phyloP scores from a whole-genome alignment of 768 basidiomycete genomes.

The Tricholoma matsutake region DNA sequence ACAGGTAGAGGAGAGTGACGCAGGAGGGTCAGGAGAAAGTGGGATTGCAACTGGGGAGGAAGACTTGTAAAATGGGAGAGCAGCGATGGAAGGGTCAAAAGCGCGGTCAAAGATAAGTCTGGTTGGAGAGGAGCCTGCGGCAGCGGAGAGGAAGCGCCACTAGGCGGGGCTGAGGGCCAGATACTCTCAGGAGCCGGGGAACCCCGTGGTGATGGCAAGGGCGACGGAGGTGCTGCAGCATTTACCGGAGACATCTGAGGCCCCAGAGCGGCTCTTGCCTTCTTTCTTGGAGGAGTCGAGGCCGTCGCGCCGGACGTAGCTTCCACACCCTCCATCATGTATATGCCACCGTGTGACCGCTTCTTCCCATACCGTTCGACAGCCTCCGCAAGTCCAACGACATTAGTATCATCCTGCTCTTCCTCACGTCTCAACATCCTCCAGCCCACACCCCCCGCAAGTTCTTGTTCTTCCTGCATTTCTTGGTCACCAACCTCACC shows the following conservation, averaged over 20 bases:
- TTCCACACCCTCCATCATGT: slow-evolving; percentile 50
- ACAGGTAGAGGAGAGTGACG: slow-evolving; percentile 91
- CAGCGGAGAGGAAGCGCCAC: slow-evolving; percentile 68
- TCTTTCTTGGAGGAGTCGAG: slow-evolving; percentile 70
- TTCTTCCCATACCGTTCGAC: slow-evolving; percentile 88
- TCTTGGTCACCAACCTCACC: slow-evolving; percentile 60
- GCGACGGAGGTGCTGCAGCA: slow-evolving; percentile 78
- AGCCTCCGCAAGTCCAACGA: slow-evolving; percentile 72
- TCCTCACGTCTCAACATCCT: slow-evolving; percentile 70
- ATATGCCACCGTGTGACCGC: slow-evolving; percentile 61
- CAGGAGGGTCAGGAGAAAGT: slow-evolving; percentile 88
- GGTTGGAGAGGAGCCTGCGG: slow-evolving; percentile 75
- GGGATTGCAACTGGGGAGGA: slow-evolving; percentile 83
- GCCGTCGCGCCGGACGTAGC: slow-evolving; percentile 39
- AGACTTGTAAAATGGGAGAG: slow-evolving; percentile 78
- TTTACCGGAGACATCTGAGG: slow-evolving; percentile 64
- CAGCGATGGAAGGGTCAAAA: slow-evolving; percentile 82
- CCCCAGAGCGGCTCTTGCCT: slow-evolving; percentile 58
- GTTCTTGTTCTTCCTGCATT: slow-evolving; percentile 70
- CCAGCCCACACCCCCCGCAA: slow-evolving; percentile 69
- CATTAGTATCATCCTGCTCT: slow-evolving; percentile 40
- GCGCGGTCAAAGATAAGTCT: slow-evolving; percentile 76
- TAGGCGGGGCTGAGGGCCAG: slow-evolving; percentile 83
- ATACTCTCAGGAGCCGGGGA: slow-evolving; percentile 74
- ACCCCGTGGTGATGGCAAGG: slow-evolving; percentile 81